These are phyloP conservation scores for Flaveria brownii DNA, from an alignment of 129 eudicot species.

Conservation along the genomic window DNA sequence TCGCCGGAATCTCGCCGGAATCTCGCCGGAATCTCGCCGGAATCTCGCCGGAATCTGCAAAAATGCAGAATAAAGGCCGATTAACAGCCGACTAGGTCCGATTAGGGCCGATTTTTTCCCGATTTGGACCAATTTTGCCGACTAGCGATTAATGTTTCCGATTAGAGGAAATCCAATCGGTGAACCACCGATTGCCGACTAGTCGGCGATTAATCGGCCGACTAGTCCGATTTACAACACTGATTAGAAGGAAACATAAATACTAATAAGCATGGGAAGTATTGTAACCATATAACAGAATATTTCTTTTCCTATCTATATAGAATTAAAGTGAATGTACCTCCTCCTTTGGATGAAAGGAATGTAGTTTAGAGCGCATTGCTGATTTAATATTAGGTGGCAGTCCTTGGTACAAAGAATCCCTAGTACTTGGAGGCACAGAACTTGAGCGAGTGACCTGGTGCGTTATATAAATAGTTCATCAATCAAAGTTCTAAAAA, in stretches of 20 bases:
- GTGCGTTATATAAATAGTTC: neutral
- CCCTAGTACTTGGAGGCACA: slow-evolving; percentile 90
- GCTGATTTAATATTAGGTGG: slow-evolving; percentile 85
- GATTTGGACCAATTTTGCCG: no score
- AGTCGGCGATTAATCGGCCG: no score
- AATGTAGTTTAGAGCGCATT: slow-evolving; percentile 70
- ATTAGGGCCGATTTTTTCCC: no score
- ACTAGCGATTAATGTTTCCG: no score
- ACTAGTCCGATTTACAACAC: no score
- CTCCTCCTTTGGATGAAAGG: slow-evolving; percentile 80
- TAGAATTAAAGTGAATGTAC: slow-evolving; percentile 28
- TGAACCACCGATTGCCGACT: no score
- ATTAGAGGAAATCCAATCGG: no score
- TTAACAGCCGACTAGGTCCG: no score
- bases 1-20: no score
- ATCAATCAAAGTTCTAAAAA: neutral
- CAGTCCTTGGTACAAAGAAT: slow-evolving; percentile 88
- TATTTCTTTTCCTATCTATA: neutral
- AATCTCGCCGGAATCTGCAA: no score
- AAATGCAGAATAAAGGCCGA: no score
- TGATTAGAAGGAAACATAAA: neutral
- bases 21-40: no score
- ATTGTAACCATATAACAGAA: neutral
- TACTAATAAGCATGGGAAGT: neutral
- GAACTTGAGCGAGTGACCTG: slow-evolving; percentile 92